Percentiles rank a stretch among this genome's conserved stretches.
phyloP scores from a whole-genome alignment of 768 basidiomycete genomes.

The Galerina sulciceps region DNA sequence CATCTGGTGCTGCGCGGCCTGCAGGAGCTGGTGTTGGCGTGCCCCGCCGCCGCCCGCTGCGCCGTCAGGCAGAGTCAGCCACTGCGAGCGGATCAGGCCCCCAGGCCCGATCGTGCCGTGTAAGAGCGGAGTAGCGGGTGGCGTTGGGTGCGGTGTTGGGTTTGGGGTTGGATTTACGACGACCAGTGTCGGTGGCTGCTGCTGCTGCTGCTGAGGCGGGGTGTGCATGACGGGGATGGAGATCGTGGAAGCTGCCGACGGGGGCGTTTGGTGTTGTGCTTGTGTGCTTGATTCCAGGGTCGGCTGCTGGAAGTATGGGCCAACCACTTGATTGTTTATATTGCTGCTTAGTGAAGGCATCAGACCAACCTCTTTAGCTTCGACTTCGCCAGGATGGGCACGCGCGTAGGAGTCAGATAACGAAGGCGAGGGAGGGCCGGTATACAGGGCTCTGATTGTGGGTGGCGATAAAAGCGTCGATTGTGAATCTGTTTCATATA shows the following conservation, averaged over 20 bases:
- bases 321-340: not conserved
- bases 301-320: not conserved
- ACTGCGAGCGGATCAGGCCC: slow-evolving; percentile 15
- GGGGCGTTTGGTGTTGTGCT: not conserved
- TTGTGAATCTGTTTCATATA: not conserved
- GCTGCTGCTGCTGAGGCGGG: not conserved
- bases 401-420: slow-evolving; percentile 19
- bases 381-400: slow-evolving; percentile 22
- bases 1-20: slow-evolving; percentile 2
- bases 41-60: not conserved
- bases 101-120: slow-evolving; percentile 12
- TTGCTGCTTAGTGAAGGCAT: slow-evolving; percentile 8
- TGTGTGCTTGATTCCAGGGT: not conserved
- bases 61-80: slow-evolving; percentile 17
- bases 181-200: slow-evolving; percentile 53
- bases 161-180: slow-evolving; percentile 80
- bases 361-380: slow-evolving; percentile 10
- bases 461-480: not conserved
- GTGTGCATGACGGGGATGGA: not conserved
- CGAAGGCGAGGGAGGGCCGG: slow-evolving; percentile 24
- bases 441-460: not conserved
- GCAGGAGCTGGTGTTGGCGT: slow-evolving; percentile 2
- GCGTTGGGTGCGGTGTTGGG: slow-evolving; percentile 78
- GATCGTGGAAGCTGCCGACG: not conserved
- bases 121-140: slow-evolving; percentile 70